Evolutionary conservation across 768 basidiomycete species (phyloP).

Genomic region (Mycena pura): DNA sequence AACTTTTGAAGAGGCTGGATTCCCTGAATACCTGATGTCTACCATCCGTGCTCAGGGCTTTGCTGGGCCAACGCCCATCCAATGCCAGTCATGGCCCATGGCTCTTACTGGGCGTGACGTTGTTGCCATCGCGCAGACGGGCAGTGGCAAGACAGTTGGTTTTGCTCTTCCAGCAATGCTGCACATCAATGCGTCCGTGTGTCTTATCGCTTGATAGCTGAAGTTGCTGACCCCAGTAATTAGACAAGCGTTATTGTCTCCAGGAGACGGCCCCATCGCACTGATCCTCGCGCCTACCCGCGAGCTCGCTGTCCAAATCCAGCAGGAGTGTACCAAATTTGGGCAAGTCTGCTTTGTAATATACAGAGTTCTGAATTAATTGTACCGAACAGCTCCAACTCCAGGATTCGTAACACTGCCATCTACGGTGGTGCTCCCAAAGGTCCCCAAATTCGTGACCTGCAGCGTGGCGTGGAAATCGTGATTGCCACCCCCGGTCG

Average conservation of each 20-base stretch:
- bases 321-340: conserved; percentile 98
- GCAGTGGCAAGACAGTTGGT: conserved; percentile 97
- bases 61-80: conserved; percentile 88
- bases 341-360: conserved; percentile 59
- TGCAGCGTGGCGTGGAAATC: conserved; percentile 96
- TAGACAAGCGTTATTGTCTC: conserved; percentile 89
- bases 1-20: conserved; percentile 92
- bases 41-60: conserved; percentile 97
- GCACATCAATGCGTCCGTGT: conserved; percentile 95
- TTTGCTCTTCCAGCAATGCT: conserved; percentile 99
- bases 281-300: conserved; percentile 97
- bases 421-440: conserved; percentile 99
- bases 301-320: conserved; percentile 98
- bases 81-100: conserved; percentile 99
- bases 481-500: conserved; percentile 99
- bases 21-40: conserved; percentile 94
- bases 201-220: neutral
- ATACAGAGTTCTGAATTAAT: conserved; percentile 10
- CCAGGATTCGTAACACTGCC: conserved; percentile 96
- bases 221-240: conserved; percentile 22
- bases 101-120: conserved; percentile 93
- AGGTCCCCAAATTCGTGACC: conserved; percentile 96
- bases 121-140: conserved; percentile 97
- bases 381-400: conserved; percentile 66
- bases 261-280: conserved; percentile 97